These are phyloP conservation scores for Platanus orientalis DNA, from an alignment of 164 flowering plant species.

Conservation along the genomic window DNA sequence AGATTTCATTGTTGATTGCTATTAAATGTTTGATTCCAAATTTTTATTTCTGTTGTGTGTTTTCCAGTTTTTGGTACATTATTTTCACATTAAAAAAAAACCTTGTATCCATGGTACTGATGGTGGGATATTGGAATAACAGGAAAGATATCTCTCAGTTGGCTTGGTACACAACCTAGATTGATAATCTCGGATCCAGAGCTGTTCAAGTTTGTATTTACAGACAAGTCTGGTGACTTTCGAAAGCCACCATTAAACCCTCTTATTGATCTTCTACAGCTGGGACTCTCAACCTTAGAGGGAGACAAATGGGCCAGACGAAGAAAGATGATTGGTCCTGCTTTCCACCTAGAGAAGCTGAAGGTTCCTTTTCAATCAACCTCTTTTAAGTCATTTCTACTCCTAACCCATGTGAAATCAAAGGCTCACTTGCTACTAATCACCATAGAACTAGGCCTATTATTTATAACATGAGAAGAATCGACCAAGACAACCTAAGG, in stretches of 20 bases:
- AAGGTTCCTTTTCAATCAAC: conserved; percentile 23
- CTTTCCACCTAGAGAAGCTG: conserved; percentile 44
- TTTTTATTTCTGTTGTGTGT: too few species aligned
- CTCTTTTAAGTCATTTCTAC: not conserved
- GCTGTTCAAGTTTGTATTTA: conserved; percentile 27
- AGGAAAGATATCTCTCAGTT: conserved; percentile 36
- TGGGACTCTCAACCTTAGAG: conserved; percentile 30
- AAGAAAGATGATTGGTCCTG: conserved; percentile 34
- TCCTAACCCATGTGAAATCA: not conserved
- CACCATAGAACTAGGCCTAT: not conserved
- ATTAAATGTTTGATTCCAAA: too few species aligned
- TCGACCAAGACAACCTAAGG: not conserved
- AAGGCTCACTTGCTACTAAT: not conserved
- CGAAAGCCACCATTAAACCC: conserved; percentile 39
- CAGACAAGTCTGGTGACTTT: conserved; percentile 33
- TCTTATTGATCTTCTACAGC: conserved; percentile 17
- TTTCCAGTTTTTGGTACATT: too few species aligned
- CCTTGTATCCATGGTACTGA: not conserved
- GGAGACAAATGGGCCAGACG: conserved; percentile 45
- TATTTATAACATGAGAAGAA: too few species aligned
- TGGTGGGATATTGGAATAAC: not conserved
- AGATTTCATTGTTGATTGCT: too few species aligned
- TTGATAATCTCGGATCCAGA: conserved; percentile 40
- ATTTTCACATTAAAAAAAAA: too few species aligned
- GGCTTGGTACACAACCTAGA: conserved; percentile 37